phyloP scores from a whole-genome alignment of 352 stramenopile species.

The Pythium pyrilobum region DNA sequence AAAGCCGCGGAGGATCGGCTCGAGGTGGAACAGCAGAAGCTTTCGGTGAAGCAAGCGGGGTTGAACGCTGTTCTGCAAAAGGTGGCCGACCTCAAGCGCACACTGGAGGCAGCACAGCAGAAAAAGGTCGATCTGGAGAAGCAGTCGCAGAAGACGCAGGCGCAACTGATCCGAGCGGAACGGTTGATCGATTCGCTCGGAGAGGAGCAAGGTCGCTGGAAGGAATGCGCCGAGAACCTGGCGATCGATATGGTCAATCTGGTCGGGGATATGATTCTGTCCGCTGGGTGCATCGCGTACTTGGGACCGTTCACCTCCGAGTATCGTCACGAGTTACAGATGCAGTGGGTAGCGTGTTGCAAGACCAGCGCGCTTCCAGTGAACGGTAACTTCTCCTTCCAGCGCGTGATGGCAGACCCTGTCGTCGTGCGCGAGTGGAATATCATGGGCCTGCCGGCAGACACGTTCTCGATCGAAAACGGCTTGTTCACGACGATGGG shows the following conservation, averaged over 20 bases:
- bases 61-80: constrained; percentile 77
- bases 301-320: constrained; percentile 88
- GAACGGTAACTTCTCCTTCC: constrained; percentile 79
- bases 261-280: constrained; percentile 91
- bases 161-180: constrained; percentile 87
- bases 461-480: constrained; percentile 93
- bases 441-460: constrained; percentile 88
- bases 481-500: constrained; percentile 90
- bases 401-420: constrained; percentile 76
- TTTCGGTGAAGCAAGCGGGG: constrained; percentile 85
- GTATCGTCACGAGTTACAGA: constrained; percentile 77
- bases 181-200: constrained; percentile 87
- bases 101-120: constrained; percentile 82
- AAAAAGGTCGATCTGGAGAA: constrained; percentile 92
- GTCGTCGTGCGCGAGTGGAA: constrained; percentile 91
- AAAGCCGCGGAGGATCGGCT: constrained; percentile 85
- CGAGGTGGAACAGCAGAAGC: constrained; percentile 75
- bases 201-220: constrained; percentile 90
- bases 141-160: constrained; percentile 81
- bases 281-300: constrained; percentile 91
- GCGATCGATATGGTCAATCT: constrained; percentile 86
- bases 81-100: constrained; percentile 86
- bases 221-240: constrained; percentile 70
- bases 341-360: constrained; percentile 82
- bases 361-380: constrained; percentile 79